Evolutionary conservation across 2,329 filamentous ascomycete genomes (phyloP).

Genomic region (Epichloe uncinata): DNA sequence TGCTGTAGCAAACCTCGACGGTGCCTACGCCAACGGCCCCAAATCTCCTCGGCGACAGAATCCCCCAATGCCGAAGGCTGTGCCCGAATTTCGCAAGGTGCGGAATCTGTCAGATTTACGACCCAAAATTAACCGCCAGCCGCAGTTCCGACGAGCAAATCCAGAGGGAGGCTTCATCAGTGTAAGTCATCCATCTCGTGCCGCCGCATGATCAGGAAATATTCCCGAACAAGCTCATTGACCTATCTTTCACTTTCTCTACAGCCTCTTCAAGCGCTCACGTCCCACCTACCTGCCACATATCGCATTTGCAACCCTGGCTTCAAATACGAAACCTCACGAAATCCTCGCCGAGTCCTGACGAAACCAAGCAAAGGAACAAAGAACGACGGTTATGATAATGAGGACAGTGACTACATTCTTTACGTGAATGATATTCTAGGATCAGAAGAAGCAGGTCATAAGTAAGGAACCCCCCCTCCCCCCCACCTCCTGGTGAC

Average conservation of each 20-base stretch:
- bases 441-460: slow-evolving; percentile 91
- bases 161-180: slow-evolving; percentile 95
- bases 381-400: slow-evolving; percentile 98
- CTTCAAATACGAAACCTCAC: slow-evolving; percentile 97
- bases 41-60: slow-evolving; percentile 45
- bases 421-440: slow-evolving; percentile 98
- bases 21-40: slow-evolving; percentile 42
- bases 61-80: slow-evolving; percentile 42
- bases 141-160: slow-evolving; percentile 82
- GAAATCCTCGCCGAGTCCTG: slow-evolving; percentile 86
- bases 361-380: slow-evolving; percentile 97
- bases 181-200: slow-evolving; percentile 38
- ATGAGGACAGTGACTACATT: slow-evolving; percentile 98
- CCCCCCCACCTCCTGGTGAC: too few species aligned
- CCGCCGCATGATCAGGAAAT: background rate
- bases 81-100: slow-evolving; percentile 80
- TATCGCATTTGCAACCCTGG: slow-evolving; percentile 96
- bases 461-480: slow-evolving; percentile 54
- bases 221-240: background rate
- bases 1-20: slow-evolving; percentile 57
- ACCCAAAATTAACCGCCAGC: slow-evolving; percentile 75
- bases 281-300: slow-evolving; percentile 80
- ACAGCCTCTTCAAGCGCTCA: slow-evolving; percentile 88
- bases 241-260: background rate
- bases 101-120: slow-evolving; percentile 59